These are phyloP conservation scores for Prosopis cineraria DNA, from an alignment of 306 rosid genomes.

Conservation along the genomic window DNA sequence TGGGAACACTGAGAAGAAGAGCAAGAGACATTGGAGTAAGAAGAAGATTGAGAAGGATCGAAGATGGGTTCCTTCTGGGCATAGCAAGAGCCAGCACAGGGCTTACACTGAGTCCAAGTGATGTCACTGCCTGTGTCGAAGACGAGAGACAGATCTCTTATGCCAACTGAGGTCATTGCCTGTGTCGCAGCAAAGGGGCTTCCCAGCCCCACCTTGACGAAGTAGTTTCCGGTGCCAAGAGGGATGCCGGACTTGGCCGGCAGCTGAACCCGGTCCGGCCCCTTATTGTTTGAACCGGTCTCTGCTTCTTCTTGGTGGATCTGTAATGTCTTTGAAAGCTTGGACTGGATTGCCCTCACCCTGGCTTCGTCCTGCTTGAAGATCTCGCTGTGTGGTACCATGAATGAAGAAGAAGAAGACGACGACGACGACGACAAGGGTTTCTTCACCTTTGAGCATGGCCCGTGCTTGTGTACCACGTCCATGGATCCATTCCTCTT, in stretches of 20 bases:
- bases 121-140: conserved; percentile 79
- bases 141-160: conserved; percentile 48
- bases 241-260: conserved; percentile 60
- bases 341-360: conserved; percentile 45
- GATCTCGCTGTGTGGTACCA: conserved; percentile 33
- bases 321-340: background rate
- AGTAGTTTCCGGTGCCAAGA: conserved; percentile 58
- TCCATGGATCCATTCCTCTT: conserved; percentile 38
- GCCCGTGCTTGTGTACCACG: conserved; percentile 63
- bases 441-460: conserved; percentile 45
- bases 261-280: conserved; percentile 27
- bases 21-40: conserved; percentile 58
- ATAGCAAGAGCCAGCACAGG: conserved; percentile 57
- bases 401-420: background rate
- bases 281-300: background rate
- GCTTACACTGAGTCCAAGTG: conserved; percentile 86
- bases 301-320: background rate
- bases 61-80: conserved; percentile 52
- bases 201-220: conserved; percentile 66
- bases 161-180: conserved; percentile 82
- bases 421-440: too few relatives aligned
- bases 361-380: conserved; percentile 46
- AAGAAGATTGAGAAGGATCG: conserved; percentile 45
- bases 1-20: conserved; percentile 45
- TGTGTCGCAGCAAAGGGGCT: conserved; percentile 71